phyloP scores from a whole-genome alignment of 805 yeast species.

The Yarrowia osloensis region DNA sequence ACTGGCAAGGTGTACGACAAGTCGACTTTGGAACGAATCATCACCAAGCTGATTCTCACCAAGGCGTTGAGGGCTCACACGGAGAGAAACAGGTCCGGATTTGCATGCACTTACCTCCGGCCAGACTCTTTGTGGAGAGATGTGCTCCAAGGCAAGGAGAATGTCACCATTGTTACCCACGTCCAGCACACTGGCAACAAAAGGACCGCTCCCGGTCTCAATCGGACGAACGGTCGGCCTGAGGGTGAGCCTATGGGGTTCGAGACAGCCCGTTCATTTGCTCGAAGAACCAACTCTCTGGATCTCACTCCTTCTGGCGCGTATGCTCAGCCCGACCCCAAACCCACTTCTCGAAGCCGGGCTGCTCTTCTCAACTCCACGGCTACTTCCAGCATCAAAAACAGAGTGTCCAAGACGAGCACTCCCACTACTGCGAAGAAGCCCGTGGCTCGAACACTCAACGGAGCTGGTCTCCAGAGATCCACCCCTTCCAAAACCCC shows the following conservation, averaged over 20 bases:
- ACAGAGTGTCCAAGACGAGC: neutral
- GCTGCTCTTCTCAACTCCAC: neutral
- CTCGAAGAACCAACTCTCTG: conserved; percentile 2
- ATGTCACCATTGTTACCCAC: conserved; percentile 35
- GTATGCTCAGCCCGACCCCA: neutral
- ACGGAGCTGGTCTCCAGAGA: neutral
- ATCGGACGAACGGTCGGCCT: neutral
- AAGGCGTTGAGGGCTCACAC: conserved; percentile 70
- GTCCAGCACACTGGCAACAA: neutral
- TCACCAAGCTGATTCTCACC: conserved; percentile 71
- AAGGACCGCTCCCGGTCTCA: neutral
- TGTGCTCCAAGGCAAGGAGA: conserved; percentile 47
- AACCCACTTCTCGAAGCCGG: conserved; percentile 13
- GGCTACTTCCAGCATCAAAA: neutral
- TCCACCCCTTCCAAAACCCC: neutral
- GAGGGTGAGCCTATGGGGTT: neutral
- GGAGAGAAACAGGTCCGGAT: conserved; percentile 70
- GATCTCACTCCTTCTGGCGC: neutral
- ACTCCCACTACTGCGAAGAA: neutral
- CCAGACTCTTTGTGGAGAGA: conserved; percentile 58
- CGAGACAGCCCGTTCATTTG: neutral
- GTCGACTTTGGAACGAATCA: conserved; percentile 75
- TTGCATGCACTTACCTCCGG: conserved; percentile 72
- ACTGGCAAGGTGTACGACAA: conserved; percentile 64
- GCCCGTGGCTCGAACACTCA: neutral